A percentile compares a stretch with the other conserved stretches of the same genome.
These are phyloP conservation scores for Multifurca ochricompacta DNA, from an alignment of 768 basidiomycete species.

Conservation along the genomic window DNA sequence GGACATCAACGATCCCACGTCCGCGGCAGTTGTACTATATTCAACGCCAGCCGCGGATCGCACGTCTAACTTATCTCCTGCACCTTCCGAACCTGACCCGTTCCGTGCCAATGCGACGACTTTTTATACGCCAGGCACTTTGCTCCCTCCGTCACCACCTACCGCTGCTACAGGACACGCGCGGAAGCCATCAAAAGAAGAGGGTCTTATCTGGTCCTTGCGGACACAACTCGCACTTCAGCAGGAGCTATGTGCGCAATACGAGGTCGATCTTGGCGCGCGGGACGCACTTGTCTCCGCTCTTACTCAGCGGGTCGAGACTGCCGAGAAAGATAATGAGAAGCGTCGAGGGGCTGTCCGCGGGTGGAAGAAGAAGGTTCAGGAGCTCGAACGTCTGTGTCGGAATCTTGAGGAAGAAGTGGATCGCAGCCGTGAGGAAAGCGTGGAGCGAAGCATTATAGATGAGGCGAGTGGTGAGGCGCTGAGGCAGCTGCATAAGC, in stretches of 20 bases:
- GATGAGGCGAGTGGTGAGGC: conserved; percentile 75
- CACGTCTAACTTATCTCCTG: conserved; percentile 13
- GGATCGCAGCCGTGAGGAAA: conserved; percentile 75
- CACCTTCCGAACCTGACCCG: conserved; percentile 52
- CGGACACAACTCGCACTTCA: conserved; percentile 72
- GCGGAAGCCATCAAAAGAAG: conserved; percentile 61
- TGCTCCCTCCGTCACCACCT: conserved; percentile 58
- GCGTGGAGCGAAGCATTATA: conserved; percentile 75
- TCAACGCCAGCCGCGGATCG: conserved; percentile 18
- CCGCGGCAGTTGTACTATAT: conserved; percentile 42
- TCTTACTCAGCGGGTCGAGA: conserved; percentile 45
- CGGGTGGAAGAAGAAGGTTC: conserved; percentile 70
- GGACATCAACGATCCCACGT: conserved; percentile 57
- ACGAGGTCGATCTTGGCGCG: conserved; percentile 64
- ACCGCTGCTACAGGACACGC: conserved; percentile 32
- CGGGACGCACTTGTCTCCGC: conserved; percentile 65
- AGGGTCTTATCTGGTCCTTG: conserved; percentile 61
- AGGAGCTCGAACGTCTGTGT: conserved; percentile 62
- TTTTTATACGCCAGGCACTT: conserved; percentile 69
- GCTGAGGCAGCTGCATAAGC: conserved; percentile 68
- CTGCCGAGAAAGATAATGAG: conserved; percentile 54
- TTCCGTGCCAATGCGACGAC: conserved; percentile 67
- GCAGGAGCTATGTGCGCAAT: conserved; percentile 67
- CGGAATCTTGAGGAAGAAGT: conserved; percentile 77
- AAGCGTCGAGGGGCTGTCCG: conserved; percentile 48